Evolutionary conservation across 2,329 filamentous ascomycete species (phyloP).

Genomic region (Xylaria sp.): DNA sequence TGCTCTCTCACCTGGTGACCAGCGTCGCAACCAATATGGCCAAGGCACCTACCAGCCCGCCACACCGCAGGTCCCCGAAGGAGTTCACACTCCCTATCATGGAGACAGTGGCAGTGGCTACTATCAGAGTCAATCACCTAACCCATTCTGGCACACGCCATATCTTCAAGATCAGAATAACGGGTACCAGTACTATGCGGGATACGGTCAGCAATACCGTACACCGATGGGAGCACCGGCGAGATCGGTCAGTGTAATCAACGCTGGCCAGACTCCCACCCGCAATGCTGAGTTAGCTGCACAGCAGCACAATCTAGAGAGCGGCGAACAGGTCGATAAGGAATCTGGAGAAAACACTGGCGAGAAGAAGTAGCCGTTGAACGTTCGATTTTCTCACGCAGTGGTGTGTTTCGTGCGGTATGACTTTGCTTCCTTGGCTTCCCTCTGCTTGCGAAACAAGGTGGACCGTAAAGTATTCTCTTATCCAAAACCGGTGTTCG

Average conservation of each 20-base stretch:
- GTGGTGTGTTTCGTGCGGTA: not conserved
- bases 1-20: conserved; percentile 27
- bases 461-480: conserved; percentile 19
- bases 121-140: conserved; percentile 30
- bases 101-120: conserved; percentile 29
- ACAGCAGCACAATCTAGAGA: conserved; percentile 25
- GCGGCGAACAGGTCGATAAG: conserved; percentile 18
- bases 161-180: conserved; percentile 43
- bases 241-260: conserved; percentile 13
- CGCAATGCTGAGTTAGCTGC: conserved; percentile 24
- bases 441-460: conserved; percentile 22
- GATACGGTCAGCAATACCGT: conserved; percentile 26
- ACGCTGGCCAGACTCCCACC: conserved; percentile 27
- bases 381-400: not conserved
- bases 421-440: conserved; percentile 24
- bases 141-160: conserved; percentile 41
- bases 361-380: conserved; percentile 26
- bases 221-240: conserved; percentile 21
- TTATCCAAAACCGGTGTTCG: conserved; percentile 22
- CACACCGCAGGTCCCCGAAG: conserved; percentile 35
- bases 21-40: conserved; percentile 22
- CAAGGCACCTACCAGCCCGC: conserved; percentile 30
- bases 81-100: conserved; percentile 35
- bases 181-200: conserved; percentile 33
- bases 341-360: conserved; percentile 14